These are phyloP conservation scores for Geotrichum aggregatum DNA, from an alignment of 1,139 yeast genomes.

Conservation along the genomic window DNA sequence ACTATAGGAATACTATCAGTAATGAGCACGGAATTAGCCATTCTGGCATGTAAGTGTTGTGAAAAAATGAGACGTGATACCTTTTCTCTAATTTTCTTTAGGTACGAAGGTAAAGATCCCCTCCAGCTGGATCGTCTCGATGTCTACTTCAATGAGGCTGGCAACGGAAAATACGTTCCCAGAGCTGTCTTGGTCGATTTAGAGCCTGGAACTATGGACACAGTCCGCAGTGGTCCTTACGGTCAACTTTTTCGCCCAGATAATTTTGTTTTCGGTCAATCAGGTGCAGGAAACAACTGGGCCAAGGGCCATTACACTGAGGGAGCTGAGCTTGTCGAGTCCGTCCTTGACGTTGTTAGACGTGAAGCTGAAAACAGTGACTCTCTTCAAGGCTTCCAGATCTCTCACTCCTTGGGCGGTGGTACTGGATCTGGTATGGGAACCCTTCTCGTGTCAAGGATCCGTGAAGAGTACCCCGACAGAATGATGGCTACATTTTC, in stretches of 20 bases:
- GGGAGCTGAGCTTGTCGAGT: conserved; percentile 46
- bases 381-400: conserved; percentile 46
- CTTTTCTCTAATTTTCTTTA: conserved; percentile 1
- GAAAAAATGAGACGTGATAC: not conserved
- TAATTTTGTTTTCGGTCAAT: conserved; percentile 43
- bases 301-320: conserved; percentile 49
- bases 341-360: conserved; percentile 45
- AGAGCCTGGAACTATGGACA: conserved; percentile 48
- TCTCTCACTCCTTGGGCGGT: conserved; percentile 47
- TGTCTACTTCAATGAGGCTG: conserved; percentile 38
- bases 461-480: conserved; percentile 46
- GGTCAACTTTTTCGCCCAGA: conserved; percentile 46
- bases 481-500: conserved; percentile 48
- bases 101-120: conserved; percentile 35
- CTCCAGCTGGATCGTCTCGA: conserved; percentile 42
- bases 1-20: conserved; percentile 76
- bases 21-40: conserved; percentile 93
- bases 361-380: conserved; percentile 46
- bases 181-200: conserved; percentile 47
- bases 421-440: conserved; percentile 49
- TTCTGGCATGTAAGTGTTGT: conserved; percentile 49
- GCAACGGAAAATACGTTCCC: conserved; percentile 44
- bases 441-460: conserved; percentile 41
- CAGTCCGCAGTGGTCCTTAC: conserved; percentile 42
- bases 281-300: conserved; percentile 50